phyloP scores from a whole-genome alignment of 108 stramenopile genomes.

The Skeletonema menzelii region DNA sequence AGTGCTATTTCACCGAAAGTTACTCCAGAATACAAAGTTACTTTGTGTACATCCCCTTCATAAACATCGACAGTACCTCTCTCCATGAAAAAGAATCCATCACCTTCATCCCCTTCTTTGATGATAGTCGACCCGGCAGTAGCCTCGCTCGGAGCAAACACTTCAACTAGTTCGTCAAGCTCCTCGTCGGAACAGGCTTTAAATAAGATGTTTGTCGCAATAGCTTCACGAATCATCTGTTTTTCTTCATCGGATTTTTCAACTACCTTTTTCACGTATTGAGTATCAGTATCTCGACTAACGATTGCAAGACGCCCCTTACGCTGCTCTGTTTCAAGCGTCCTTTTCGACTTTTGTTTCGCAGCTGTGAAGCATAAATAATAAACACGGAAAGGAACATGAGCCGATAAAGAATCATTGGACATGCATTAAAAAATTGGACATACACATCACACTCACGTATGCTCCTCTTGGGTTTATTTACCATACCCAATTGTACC shows the following conservation, averaged over 20 bases:
- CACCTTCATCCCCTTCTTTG: slow-evolving; percentile 63
- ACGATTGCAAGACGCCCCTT: slow-evolving; percentile 33
- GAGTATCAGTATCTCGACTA: slow-evolving; percentile 14
- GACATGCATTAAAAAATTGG: background rate
- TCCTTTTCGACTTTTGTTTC: background rate
- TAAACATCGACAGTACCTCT: slow-evolving; percentile 55
- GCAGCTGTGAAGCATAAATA: background rate
- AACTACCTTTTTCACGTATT: slow-evolving; percentile 48
- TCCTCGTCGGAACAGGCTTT: slow-evolving; percentile 55
- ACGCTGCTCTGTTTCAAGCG: slow-evolving; percentile 17
- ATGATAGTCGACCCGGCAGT: slow-evolving; percentile 45
- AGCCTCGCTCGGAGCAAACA: slow-evolving; percentile 44
- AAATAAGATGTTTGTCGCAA: slow-evolving; percentile 53
- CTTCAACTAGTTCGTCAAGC: slow-evolving; percentile 49
- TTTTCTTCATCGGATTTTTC: slow-evolving; percentile 40
- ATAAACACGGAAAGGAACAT: background rate
- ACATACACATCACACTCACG: slow-evolving; percentile 2
- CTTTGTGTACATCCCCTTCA: slow-evolving; percentile 29
- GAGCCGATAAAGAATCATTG: background rate
- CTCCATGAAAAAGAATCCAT: slow-evolving; percentile 71
- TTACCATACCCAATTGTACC: slow-evolving; percentile 1
- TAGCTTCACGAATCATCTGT: slow-evolving; percentile 45
- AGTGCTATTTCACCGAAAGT: slow-evolving; percentile 87
- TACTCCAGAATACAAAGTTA: slow-evolving; percentile 26
- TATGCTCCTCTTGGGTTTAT: background rate